Evolutionary conservation across 2,329 filamentous ascomycete genomes (phyloP), one percentile per base, ranked within the genome.

Genomic region (Metarhizium anisopliae): DNA sequence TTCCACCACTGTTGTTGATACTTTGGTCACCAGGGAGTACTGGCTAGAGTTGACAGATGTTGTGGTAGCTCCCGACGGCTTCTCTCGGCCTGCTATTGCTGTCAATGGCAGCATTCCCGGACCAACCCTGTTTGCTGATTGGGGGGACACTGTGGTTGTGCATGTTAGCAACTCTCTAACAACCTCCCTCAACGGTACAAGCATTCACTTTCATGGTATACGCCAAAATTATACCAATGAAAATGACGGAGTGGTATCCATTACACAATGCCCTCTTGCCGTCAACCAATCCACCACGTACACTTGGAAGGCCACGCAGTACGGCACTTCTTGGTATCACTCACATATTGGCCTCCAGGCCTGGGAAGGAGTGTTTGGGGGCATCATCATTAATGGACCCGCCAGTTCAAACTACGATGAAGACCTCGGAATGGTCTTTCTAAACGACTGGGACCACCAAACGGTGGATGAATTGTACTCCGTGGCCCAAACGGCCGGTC

Each of bases 121-220:
- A 0, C 84, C 84, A 0, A 74, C 74, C 0, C 75, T 86, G 43
- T 70, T 75, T 49, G 80, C 77, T 4, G 72, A 80, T 60, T 81
- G 77, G 76, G 76, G 72, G 30, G 72, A 77, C 55, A 70, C 59
- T 36, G 70, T 85, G 5, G 64, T 68, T n/a, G 67, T 83, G 13
- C 78, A 78, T 53, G 76, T 86, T 6, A 78, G 70, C 38, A 87
- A 85, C 64, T 64, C 64, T 1, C 57, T 75, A 40, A 49, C 68
- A 68, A 69, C 53, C 8, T 52, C 55, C n/a, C 18, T 14, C 1
- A 86, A 86, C 58, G 82, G 82, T 36, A 85, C 82, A 7, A 75
- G 75, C 8, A 78, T 86, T 18, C 84, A 87, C 63, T 86, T 77
- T 70, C 83, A 87, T 61, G 84, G 82, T 25, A 70, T 87, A 38